Evolutionary conservation across 2,329 filamentous ascomycete genomes (phyloP).

Genomic region (Lasiodiplodia sp.): DNA sequence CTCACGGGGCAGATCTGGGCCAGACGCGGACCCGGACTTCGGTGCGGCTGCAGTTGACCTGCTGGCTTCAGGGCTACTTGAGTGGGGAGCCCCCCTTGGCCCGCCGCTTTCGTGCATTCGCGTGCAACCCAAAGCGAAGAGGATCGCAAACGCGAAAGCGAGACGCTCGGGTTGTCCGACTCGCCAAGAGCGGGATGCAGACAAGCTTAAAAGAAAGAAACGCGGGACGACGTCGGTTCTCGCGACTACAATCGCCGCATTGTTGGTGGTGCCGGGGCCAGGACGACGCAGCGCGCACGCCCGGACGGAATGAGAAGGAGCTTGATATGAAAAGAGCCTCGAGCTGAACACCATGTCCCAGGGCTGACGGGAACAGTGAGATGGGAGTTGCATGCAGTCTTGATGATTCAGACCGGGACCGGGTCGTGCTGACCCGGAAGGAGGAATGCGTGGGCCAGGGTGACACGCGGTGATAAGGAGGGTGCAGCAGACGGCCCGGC

Average conservation of each 20-base stretch:
- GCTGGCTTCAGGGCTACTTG: neutral
- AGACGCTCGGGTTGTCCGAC: neutral
- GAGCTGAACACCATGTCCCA: neutral
- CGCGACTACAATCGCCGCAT: neutral
- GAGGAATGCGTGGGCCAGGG: neutral
- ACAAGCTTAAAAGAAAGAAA: conserved; percentile 15
- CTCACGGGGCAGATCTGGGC: neutral
- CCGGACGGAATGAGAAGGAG: neutral
- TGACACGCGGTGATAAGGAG: conserved; percentile 4
- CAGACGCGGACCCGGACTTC: neutral
- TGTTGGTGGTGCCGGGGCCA: too few species aligned
- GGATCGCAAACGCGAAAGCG: conserved; percentile 3
- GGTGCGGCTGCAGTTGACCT: conserved; percentile 6
- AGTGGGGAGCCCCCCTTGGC: neutral
- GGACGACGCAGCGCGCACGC: neutral
- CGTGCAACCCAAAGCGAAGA: neutral
- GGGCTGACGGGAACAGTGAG: neutral
- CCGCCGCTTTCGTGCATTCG: neutral
- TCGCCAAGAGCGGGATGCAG: neutral
- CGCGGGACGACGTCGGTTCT: neutral
- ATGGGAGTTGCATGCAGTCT: neutral
- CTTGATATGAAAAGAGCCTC: neutral
- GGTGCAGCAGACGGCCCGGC: conserved; percentile 7
- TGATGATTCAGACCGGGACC: conserved; percentile 5
- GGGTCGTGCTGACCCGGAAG: conserved; percentile 11